Evolutionary conservation across 805 yeast genomes (phyloP), one percentile per base, ranked within the genome.

Genomic region (Metschnikowia matae): DNA sequence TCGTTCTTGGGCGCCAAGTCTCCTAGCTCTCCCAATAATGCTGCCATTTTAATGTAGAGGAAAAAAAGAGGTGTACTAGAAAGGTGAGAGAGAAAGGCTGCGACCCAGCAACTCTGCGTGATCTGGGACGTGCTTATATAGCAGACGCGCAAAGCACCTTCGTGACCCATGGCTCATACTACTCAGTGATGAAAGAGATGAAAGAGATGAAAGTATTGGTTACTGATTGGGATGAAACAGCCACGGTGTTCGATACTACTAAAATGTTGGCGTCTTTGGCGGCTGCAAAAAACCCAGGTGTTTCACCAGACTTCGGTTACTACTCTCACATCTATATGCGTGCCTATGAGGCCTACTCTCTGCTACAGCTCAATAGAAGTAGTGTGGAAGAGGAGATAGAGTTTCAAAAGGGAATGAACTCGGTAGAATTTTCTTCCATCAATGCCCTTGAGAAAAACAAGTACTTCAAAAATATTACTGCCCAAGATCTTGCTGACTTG

Each of bases 151-250:
- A 21, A 14, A 14, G n/a, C 33, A 13, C 36, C 36, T 37, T 13
- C 7, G n/a, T 3, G 7, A 1, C 21, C 18, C 39, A 36, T 14
- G 21, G 21, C 21, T 20, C 17, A 3, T 11, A 36, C 8, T n/a
- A 21, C 32, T 21, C 13, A 13, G 14, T 26, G 11, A 26, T 8
- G 11, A 3, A 8, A 26, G 11, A 6, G 26, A 7, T 23, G 26
- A 7, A 7, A 23, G 10, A 8, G 29, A 21, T 39, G 31, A n/a
- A 8, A n/a, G 41, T 23, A 5, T 39, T 39, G 41, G 70, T 82
- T 1, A 63, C 78, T 3, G 89, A 84, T 56, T 84, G 86, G 83
- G 89, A 84, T 60, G 88, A 83, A 40, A 84, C 89, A 0, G 71
- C 81, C 26, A 82, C 89, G 0, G 54, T 58, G 5, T 59, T 64